Evolutionary conservation across 2,329 filamentous ascomycete genomes (phyloP), one percentile per base, ranked within the genome.

Genomic region (Sclerotinia trifoliorum): DNA sequence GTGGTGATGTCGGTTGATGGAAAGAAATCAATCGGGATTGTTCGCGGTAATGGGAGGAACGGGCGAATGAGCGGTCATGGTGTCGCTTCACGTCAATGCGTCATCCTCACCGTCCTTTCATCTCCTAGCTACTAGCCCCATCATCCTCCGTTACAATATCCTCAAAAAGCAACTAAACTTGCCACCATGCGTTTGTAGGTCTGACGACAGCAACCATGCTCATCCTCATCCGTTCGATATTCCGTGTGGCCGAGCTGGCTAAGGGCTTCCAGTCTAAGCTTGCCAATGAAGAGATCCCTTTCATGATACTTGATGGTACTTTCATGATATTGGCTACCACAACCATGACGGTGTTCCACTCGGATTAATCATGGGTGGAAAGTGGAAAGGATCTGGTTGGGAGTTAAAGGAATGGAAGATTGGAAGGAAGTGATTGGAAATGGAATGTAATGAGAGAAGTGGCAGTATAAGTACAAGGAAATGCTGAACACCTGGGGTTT

Each of bases 241-340:
- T 85, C 74, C 82, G 86, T 62, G 83, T 86, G n/a, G 83, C 82
- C 1, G 86, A 88, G 77, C 76, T 88, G 68, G 81, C 80, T 62
- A 79, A 83, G 48, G 86, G 86, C 5, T 88, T 84, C 79, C 73
- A 72, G 13, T 83, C 84, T 1, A 72, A 78, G 21, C 74, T 88
- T 66, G 83, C 85, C 65, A 78, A 77, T 54, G 74, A 83, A 49
- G 75, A 84, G 72, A 73, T 75, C 0, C 73, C 79, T 11, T 83
- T 84, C 69, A 82, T 84, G 71, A 78, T 76, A 2, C 73, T 84
- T 21, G 82, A 84, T 74, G 79, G 79, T 5, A 69, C 73, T 6
- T 78, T 79, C 75, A 73, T 80, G 32, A 71, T 75, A 42, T n/a
- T 77, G 2, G 76, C 78, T 0, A 70, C 71, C 6, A 32, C 77